A percentile compares a stretch with the other conserved stretches of the same genome.
phyloP scores from a whole-genome alignment of 169 alveolate genomes.

The Plasmodium gonderi region DNA sequence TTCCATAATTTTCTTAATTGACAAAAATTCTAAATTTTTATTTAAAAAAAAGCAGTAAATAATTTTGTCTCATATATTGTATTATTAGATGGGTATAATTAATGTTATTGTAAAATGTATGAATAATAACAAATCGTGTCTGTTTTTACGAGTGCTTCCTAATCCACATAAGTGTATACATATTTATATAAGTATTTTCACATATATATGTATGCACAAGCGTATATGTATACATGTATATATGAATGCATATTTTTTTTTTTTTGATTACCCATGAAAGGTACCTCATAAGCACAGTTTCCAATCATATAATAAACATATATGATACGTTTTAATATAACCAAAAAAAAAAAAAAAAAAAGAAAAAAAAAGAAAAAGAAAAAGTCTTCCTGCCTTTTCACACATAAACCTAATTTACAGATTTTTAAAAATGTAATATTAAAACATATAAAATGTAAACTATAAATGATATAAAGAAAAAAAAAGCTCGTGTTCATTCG shows the following conservation, averaged over 20 bases:
- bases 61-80: not conserved
- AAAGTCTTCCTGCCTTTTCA: not conserved
- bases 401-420: not conserved
- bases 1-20: not conserved
- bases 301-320: not conserved
- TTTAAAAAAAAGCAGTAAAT: not conserved
- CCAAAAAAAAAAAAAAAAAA: conserved; percentile 13
- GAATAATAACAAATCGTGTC: conserved; percentile 1
- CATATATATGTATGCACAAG: not conserved
- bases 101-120: not conserved
- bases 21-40: not conserved
- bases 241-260: not conserved
- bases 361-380: not conserved
- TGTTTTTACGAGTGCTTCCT: not conserved
- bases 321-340: not conserved
- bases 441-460: conserved; percentile 4
- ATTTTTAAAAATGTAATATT: conserved; percentile 12
- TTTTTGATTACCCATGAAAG: not conserved
- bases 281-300: not conserved
- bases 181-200: not conserved
- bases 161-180: not conserved
- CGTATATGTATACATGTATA: not conserved
- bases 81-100: not conserved
- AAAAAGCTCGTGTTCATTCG: not conserved
- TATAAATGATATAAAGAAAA: conserved; percentile 4